A percentile compares a stretch with the other conserved stretches of the same genome.
Conservation (phyloP, 164 flowering plant species). For the Magnolia changhungtana region DNA sequence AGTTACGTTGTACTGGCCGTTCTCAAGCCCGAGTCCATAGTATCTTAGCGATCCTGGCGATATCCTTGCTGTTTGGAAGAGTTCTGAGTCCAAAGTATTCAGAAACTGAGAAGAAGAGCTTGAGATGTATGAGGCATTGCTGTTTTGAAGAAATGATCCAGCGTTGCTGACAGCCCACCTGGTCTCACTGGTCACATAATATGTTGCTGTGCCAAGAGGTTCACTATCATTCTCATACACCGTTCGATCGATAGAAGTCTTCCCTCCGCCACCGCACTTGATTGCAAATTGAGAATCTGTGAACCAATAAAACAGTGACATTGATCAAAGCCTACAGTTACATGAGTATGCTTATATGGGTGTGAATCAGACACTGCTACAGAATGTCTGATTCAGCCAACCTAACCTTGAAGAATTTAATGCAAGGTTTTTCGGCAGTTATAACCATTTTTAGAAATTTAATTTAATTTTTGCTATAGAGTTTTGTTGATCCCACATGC, state of each 20-base stretch:
- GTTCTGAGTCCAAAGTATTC: constrained; percentile 54
- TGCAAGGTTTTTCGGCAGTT: no score
- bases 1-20: constrained; percentile 67
- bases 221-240: constrained; percentile 50
- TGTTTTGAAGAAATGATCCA: constrained; percentile 43
- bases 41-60: constrained; percentile 82
- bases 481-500: no score
- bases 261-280: not conserved
- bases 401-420: no score
- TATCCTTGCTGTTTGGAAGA: constrained; percentile 65
- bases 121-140: constrained; percentile 28
- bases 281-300: constrained; percentile 41
- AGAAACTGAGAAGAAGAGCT: constrained; percentile 34
- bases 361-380: not conserved
- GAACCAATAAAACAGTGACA: not conserved
- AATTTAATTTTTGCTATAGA: no score
- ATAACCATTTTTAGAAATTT: no score
- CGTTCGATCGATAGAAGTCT: not conserved
- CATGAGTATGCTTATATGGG: not conserved
- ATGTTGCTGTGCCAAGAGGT: constrained; percentile 64
- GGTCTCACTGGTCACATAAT: constrained; percentile 37
- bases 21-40: constrained; percentile 84
- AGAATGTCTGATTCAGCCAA: no score
- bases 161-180: constrained; percentile 86
- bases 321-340: not conserved